A percentile compares a stretch with the other conserved stretches of the same genome.
Conservation (phyloP, 345 rosid species). For the Populus deltoides region DNA sequence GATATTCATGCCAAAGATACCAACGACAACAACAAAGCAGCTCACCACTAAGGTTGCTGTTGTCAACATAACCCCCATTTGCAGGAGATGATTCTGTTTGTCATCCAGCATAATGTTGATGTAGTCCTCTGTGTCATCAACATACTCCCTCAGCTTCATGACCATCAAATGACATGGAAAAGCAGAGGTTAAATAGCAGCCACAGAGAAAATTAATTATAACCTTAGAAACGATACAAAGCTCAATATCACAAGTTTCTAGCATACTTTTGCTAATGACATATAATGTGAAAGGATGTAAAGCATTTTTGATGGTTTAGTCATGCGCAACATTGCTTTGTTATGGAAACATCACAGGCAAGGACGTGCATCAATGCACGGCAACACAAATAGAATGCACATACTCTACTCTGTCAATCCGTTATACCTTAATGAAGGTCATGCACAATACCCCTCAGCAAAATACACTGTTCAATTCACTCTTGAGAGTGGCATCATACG, state of each 20-base stretch:
- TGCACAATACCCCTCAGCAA: conserved; percentile 84
- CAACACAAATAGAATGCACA: background rate
- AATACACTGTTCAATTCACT: conserved; percentile 73
- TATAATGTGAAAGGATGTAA: too few relatives aligned
- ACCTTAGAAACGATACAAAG: background rate
- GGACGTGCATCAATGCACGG: background rate
- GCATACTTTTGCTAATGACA: background rate
- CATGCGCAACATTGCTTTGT: background rate
- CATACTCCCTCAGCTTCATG: conserved; percentile 79
- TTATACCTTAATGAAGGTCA: conserved; percentile 6
- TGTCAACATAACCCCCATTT: conserved; percentile 91
- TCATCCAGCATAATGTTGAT: conserved; percentile 95
- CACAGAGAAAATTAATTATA: background rate
- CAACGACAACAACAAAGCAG: conserved; percentile 63
- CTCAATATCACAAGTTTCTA: background rate
- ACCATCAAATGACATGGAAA: background rate
- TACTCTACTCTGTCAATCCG: background rate
- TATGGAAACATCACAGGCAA: background rate
- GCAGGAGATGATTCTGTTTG: conserved; percentile 92
- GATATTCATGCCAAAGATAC: conserved; percentile 80
- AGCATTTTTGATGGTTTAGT: background rate
- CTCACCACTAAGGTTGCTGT: conserved; percentile 80
- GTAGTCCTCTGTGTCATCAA: conserved; percentile 93
- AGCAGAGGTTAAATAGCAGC: background rate
- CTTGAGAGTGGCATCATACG: conserved; percentile 74